Conservation (phyloP, 805 yeast species). For the Suhomyces emberorum region DNA sequence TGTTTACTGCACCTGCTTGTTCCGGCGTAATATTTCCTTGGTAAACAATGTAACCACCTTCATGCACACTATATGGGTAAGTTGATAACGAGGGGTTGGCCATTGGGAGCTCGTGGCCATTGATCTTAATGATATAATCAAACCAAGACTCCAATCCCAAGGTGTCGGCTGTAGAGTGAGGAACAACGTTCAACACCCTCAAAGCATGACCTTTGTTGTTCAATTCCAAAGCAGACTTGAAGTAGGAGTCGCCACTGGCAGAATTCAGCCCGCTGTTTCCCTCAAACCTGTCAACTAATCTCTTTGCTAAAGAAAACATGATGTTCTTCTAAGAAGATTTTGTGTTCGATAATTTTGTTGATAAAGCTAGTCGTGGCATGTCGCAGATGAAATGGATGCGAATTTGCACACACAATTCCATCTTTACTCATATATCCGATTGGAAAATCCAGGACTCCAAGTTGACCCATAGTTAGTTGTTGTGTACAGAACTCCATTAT, state of each 20-base stretch:
- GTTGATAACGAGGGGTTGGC: constrained; percentile 25
- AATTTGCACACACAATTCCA: too few species aligned
- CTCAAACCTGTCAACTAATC: constrained; percentile 39
- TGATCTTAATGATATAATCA: constrained; percentile 79
- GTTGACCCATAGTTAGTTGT: too few species aligned
- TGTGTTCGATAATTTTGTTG: neutral
- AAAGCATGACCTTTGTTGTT: constrained; percentile 43
- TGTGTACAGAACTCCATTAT: too few species aligned
- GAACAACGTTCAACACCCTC: constrained; percentile 35
- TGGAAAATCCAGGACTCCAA: too few species aligned
- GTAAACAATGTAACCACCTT: constrained; percentile 39
- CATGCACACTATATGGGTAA: constrained; percentile 32
- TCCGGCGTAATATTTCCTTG: constrained; percentile 32
- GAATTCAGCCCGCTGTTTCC: constrained; percentile 16
- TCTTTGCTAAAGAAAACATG: constrained; percentile 46
- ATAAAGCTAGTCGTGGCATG: neutral
- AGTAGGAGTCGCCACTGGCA: constrained; percentile 30
- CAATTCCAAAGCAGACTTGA: constrained; percentile 25
- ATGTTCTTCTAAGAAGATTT: too few species aligned
- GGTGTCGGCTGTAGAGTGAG: constrained; percentile 33
- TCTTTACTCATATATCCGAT: too few species aligned
- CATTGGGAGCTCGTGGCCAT: constrained; percentile 61
- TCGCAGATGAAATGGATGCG: neutral
- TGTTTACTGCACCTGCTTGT: constrained; percentile 39
- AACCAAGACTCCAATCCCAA: constrained; percentile 72